Evolutionary conservation across 2,329 filamentous ascomycete species (phyloP).

Genomic region (Chalaropsis thielavioides): DNA sequence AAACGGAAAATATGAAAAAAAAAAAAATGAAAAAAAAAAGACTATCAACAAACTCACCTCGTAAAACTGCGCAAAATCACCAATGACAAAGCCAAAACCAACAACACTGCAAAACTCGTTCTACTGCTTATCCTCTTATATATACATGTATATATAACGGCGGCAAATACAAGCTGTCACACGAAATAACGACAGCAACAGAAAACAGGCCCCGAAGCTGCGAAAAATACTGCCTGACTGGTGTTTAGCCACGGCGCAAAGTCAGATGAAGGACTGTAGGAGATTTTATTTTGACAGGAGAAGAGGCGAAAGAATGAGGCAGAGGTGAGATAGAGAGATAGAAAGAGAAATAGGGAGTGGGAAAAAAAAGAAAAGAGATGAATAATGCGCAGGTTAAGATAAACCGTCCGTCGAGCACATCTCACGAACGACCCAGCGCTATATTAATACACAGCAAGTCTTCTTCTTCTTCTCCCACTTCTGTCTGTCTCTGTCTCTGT

Average conservation of each 20-base stretch:
- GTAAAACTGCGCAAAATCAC: conserved; percentile 7
- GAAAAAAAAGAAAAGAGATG: neutral
- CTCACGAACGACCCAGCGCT: neutral
- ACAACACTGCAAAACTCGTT: neutral
- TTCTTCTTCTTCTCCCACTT: neutral
- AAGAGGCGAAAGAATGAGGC: conserved; percentile 2
- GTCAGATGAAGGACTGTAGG: conserved; percentile 16
- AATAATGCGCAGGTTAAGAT: neutral
- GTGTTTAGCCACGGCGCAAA: conserved; percentile 19
- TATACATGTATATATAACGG: neutral
- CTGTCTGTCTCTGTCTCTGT: neutral
- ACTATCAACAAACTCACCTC: conserved; percentile 10
- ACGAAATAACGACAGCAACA: neutral
- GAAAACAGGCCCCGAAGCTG: too few species aligned
- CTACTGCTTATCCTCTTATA: neutral
- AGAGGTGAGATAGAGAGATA: neutral
- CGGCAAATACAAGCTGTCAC: neutral
- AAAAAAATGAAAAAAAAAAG: conserved; percentile 15
- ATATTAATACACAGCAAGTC: neutral
- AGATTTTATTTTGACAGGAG: conserved; percentile 8
- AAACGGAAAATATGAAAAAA: conserved; percentile 18
- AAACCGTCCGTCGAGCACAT: neutral
- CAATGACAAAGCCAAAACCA: conserved; percentile 13
- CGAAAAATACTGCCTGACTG: conserved; percentile 16
- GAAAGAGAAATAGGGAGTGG: neutral